Evolutionary conservation across 805 yeast species (phyloP), one percentile per base, ranked within the genome.

Genomic region (Zygotorulaspora danielsina): DNA sequence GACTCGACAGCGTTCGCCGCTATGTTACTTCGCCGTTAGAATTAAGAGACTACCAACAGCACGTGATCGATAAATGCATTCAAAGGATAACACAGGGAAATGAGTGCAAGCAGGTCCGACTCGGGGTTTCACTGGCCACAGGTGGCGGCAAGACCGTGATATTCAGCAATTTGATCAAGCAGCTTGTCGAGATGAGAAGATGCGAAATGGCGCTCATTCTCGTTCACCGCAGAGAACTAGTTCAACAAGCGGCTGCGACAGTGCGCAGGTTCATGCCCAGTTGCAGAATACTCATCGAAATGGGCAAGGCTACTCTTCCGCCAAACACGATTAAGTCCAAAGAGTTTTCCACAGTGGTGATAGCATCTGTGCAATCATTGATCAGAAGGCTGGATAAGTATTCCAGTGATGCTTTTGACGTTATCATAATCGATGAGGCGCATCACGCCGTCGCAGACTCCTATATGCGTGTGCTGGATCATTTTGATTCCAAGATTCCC

Each of bases 121-220:
- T 87, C 0, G 96, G 90, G 0, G 88, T 87, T 2, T 82, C 87
- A 19, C 60, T 89, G 26, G 95, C 96, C 10, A 90, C 97, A 0
- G 97, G 97, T 0, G 93, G 95, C 9, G 97, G 97, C 4, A 89
- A 89, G 53, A 89, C 97, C 0, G 86, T 87, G 9, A 78, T 85
- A 1, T 83, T 86, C 55, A 61, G 84, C 0, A 73, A 73, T 46
- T 49, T 82, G 29, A 73, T 83, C 2, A 71, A 76, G 0, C 54
- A 64, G 21, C 36, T 56, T 32, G 36, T 36, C 6, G 33, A 33
- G 7, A 5, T 18, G 5, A 37, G 32, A 11, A 34, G 41, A 40
- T 30, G 44, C 46, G 26, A 45, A 45, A 28, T 67, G 40, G 53
- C 69, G 0, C 61, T 89, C 49, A 75, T 89, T 2, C 59, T 90